Evolutionary conservation across 73 alveolate genomes (phyloP).

Genomic region (Tetrahymena borealis): DNA sequence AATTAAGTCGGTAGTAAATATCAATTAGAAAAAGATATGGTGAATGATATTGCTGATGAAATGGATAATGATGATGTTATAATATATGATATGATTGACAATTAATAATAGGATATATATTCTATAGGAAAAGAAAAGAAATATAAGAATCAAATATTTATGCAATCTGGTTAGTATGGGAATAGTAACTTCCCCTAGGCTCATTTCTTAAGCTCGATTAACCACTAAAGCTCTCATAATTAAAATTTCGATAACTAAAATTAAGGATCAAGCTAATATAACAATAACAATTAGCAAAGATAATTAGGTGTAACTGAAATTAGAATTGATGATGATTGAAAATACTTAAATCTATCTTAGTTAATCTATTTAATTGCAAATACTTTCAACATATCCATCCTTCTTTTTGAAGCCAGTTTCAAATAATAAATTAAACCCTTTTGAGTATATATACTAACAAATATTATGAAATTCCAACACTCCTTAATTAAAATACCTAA

Average conservation of each 20-base stretch:
- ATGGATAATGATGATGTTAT: background rate
- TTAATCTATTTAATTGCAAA: no score
- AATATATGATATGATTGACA: background rate
- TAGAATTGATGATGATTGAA: background rate
- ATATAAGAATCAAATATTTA: background rate
- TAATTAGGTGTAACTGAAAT: background rate
- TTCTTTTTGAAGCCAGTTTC: no score
- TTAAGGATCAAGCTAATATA: no score
- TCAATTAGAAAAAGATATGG: background rate
- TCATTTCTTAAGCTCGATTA: background rate
- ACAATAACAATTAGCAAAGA: background rate
- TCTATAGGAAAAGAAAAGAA: background rate
- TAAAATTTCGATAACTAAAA: background rate
- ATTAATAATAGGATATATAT: background rate
- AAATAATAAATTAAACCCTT: no score
- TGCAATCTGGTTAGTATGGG: background rate
- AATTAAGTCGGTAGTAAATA: background rate
- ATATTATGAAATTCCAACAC: no score
- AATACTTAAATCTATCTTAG: no score
- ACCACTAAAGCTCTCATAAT: background rate
- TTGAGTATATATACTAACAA: no score
- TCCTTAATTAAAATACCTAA: no score
- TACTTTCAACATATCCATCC: no score
- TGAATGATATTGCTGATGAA: background rate
- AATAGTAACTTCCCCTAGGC: background rate